Percentiles rank a stretch among this genome's conserved stretches.
These are phyloP conservation scores for Coniochaeta sp. DNA, from an alignment of 2,329 filamentous ascomycete genomes.

Conservation along the genomic window DNA sequence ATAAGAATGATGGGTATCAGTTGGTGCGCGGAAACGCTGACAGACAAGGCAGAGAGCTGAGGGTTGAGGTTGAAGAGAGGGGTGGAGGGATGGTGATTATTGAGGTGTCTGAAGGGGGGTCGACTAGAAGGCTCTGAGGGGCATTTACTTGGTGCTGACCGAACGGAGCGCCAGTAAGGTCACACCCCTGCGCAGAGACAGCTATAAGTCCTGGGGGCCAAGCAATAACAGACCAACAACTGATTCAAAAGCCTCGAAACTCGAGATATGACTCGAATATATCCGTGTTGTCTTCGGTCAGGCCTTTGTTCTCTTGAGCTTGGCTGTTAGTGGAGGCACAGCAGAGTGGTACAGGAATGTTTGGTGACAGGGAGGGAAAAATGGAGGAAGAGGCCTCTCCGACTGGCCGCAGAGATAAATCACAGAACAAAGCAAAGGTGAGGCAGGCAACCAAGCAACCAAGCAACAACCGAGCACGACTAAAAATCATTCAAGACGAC, in stretches of 20 bases:
- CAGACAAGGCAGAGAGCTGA: not conserved
- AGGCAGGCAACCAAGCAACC: too few species aligned
- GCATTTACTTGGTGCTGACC: not conserved
- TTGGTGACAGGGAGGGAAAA: not conserved
- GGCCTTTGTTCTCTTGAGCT: not conserved
- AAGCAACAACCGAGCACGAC: too few species aligned
- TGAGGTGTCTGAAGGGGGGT: conserved; percentile 1
- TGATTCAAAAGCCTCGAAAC: not conserved
- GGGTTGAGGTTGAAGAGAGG: not conserved
- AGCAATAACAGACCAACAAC: not conserved
- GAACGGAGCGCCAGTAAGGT: not conserved
- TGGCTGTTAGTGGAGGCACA: not conserved
- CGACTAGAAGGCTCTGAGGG: conserved; percentile 4
- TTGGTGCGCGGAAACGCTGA: too few species aligned
- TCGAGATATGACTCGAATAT: not conserved
- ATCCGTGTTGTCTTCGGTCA: too few species aligned
- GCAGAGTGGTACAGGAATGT: not conserved
- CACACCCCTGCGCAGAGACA: not conserved
- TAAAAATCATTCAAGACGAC: too few species aligned
- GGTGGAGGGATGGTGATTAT: not conserved
- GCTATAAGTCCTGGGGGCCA: not conserved
- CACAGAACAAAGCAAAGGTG: too few species aligned
- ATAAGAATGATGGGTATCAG: too few species aligned
- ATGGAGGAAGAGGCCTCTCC: too few species aligned
- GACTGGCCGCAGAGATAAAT: too few species aligned